phyloP scores from a whole-genome alignment of 2,329 filamentous ascomycete genomes.

The Penicillium concentricum region DNA sequence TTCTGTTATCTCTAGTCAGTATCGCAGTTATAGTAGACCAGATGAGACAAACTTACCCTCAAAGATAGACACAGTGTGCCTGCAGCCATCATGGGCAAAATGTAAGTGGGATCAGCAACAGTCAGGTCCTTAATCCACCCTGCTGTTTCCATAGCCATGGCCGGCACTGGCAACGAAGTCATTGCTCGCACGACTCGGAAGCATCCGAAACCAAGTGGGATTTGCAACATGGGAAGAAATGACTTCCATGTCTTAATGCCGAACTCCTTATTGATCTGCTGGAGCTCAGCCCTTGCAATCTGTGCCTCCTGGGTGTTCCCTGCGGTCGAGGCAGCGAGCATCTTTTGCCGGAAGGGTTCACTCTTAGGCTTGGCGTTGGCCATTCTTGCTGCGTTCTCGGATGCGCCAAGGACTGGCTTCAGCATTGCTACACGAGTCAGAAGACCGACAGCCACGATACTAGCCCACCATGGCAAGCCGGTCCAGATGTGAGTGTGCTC shows the following conservation, averaged over 20 bases:
- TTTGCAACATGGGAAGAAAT: conserved; percentile 59
- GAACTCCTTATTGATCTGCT: conserved; percentile 51
- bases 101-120: conserved; percentile 70
- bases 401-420: conserved; percentile 61
- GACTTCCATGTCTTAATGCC: conserved; percentile 55
- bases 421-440: conserved; percentile 65
- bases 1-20: conserved; percentile 23
- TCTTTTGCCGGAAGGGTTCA: conserved; percentile 56
- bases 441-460: conserved; percentile 66
- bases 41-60: conserved; percentile 47
- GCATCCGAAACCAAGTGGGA: conserved; percentile 74
- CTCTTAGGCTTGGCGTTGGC: conserved; percentile 59
- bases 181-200: conserved; percentile 77
- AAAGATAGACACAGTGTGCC: conserved; percentile 58
- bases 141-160: conserved; percentile 66
- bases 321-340: conserved; percentile 46
- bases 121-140: conserved; percentile 81
- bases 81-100: conserved; percentile 67
- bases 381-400: conserved; percentile 63
- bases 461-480: conserved; percentile 79
- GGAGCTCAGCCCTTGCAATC: conserved; percentile 50
- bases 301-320: conserved; percentile 52
- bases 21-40: neutral
- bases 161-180: conserved; percentile 75
- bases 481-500: conserved; percentile 78